Percentiles rank a stretch among this genome's conserved stretches.
These are phyloP conservation scores for Grosmannia huntii DNA, from an alignment of 2,329 filamentous ascomycete species.

Conservation along the genomic window DNA sequence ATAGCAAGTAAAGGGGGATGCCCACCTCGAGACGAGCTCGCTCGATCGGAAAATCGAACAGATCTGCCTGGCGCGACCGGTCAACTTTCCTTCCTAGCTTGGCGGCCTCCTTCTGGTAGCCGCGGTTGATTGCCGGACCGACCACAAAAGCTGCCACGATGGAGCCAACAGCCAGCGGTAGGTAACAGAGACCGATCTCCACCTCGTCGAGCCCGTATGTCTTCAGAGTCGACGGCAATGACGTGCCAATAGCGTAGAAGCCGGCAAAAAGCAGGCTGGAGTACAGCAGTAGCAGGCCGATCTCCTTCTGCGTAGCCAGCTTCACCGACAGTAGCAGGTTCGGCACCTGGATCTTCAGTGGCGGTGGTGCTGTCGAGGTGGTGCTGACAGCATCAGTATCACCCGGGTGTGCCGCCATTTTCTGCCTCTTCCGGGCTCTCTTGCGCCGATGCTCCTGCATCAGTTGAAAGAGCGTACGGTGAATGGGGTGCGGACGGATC, in stretches of 20 bases:
- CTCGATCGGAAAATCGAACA: conserved; percentile 38
- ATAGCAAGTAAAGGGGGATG: conserved; percentile 36
- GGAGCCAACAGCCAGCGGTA: conserved; percentile 38
- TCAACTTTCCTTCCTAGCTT: conserved; percentile 38
- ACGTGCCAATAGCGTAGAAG: conserved; percentile 34
- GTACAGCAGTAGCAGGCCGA: conserved; percentile 37
- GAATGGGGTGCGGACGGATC: conserved; percentile 15
- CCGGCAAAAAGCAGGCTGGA: conserved; percentile 34
- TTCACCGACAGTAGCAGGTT: conserved; percentile 79
- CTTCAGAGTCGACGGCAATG: conserved; percentile 29
- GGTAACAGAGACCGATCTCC: conserved; percentile 39
- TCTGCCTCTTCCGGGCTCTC: not conserved
- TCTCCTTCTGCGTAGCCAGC: conserved; percentile 71
- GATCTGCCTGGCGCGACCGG: conserved; percentile 36
- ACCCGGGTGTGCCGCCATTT: not conserved
- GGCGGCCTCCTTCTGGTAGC: conserved; percentile 49
- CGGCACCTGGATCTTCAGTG: conserved; percentile 10
- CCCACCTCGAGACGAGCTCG: conserved; percentile 34
- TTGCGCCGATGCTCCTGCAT: not conserved
- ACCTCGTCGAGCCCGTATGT: conserved; percentile 45
- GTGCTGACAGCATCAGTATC: not conserved
- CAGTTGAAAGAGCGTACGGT: conserved; percentile 10
- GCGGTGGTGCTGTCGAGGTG: conserved; percentile 2
- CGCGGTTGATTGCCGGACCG: conserved; percentile 51
- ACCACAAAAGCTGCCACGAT: conserved; percentile 29